A percentile compares a stretch with the other conserved stretches of the same genome.
These are phyloP conservation scores for Cryptosporidium muris DNA, from an alignment of 169 alveolate genomes.

Conservation along the genomic window DNA sequence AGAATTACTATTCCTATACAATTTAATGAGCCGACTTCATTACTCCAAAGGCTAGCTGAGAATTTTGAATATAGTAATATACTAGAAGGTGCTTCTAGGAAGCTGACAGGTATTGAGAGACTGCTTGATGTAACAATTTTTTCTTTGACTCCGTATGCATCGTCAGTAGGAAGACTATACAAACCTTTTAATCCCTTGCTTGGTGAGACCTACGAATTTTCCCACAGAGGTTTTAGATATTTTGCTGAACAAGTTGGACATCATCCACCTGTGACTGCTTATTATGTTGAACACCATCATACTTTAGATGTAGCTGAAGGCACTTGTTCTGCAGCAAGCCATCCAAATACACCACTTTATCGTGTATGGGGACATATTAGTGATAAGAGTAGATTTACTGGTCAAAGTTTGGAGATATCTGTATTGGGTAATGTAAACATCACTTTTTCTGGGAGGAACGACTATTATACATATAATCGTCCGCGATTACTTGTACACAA, in stretches of 20 bases:
- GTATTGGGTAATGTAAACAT: conserved; percentile 55
- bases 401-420: conserved; percentile 61
- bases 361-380: conserved; percentile 65
- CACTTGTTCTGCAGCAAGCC: conserved; percentile 33
- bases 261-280: conserved; percentile 96
- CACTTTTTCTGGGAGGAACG: conserved; percentile 68
- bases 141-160: conserved; percentile 88
- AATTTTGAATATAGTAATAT: conserved; percentile 89
- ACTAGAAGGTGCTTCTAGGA: conserved; percentile 74
- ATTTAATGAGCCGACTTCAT: conserved; percentile 95
- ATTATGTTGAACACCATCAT: conserved; percentile 78
- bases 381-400: conserved; percentile 57
- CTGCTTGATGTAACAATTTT: conserved; percentile 86
- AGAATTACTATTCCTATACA: conserved; percentile 95
- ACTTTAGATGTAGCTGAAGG: neutral
- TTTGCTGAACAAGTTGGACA: conserved; percentile 93
- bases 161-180: conserved; percentile 86
- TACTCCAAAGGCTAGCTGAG: conserved; percentile 93
- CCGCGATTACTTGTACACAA: conserved; percentile 87
- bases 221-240: conserved; percentile 87
- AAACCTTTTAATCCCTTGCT: conserved; percentile 96
- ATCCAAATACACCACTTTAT: conserved; percentile 53
- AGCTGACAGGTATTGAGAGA: conserved; percentile 77
- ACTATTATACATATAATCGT: conserved; percentile 82
- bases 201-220: conserved; percentile 95